A percentile compares a stretch with the other conserved stretches of the same genome.
These are phyloP conservation scores for Oldenlandia corymbosa DNA, from an alignment of 257 asterid genomes.

Conservation along the genomic window DNA sequence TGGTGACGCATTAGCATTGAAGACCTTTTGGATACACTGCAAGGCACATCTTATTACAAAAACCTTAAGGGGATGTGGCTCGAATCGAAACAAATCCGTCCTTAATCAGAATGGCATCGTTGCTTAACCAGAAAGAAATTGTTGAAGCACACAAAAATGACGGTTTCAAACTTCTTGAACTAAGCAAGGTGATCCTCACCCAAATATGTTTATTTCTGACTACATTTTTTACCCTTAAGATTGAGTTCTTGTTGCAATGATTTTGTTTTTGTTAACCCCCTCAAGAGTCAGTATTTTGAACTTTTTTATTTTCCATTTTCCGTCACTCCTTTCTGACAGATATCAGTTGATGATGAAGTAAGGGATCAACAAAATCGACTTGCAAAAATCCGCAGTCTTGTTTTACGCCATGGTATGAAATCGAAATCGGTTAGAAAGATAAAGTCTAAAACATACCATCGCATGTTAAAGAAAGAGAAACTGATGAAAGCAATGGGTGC, in stretches of 20 bases:
- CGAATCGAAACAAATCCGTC: constrained; percentile 46
- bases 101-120: constrained; percentile 67
- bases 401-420: constrained; percentile 78
- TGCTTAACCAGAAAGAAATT: constrained; percentile 53
- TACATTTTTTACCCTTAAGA: neutral
- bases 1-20: constrained; percentile 56
- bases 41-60: constrained; percentile 49
- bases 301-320: neutral
- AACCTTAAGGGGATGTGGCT: constrained; percentile 40
- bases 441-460: constrained; percentile 83
- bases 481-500: constrained; percentile 45
- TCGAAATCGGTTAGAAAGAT: constrained; percentile 75
- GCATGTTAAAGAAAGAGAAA: constrained; percentile 65
- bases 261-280: too few species aligned
- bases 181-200: constrained; percentile 57
- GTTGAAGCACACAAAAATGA: constrained; percentile 81
- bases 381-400: constrained; percentile 80
- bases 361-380: constrained; percentile 52
- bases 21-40: constrained; percentile 74
- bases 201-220: neutral
- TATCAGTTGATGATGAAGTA: constrained; percentile 70
- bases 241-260: neutral
- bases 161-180: constrained; percentile 91
- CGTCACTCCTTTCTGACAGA: constrained; percentile 32
- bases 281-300: neutral